Evolutionary conservation across 495 filamentous ascomycete genomes (phyloP).

Genomic region (Penicillium paradoxum): DNA sequence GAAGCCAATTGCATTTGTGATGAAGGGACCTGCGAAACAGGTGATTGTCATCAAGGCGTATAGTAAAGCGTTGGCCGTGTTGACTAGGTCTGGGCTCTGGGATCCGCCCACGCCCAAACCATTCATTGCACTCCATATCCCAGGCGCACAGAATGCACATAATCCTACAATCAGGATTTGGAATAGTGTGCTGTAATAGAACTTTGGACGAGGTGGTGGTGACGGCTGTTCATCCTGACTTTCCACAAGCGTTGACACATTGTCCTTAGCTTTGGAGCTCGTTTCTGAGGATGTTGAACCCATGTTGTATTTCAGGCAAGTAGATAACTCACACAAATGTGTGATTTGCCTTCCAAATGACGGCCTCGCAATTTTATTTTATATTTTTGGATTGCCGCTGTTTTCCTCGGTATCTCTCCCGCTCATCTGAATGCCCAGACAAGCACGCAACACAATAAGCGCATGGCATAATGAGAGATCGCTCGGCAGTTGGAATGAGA

Average conservation of each 20-base stretch:
- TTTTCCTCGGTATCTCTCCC: not conserved
- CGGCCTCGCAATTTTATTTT: not conserved
- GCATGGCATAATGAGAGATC: constrained; percentile 9
- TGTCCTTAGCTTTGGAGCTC: not conserved
- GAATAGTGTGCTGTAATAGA: constrained; percentile 46
- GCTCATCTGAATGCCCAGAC: constrained; percentile 1
- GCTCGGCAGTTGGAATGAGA: not conserved
- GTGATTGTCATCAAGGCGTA: constrained; percentile 28
- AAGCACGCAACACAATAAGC: constrained; percentile 8
- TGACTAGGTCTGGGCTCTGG: constrained; percentile 50
- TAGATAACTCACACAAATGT: not conserved
- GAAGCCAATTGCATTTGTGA: constrained; percentile 39
- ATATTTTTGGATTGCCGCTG: no score
- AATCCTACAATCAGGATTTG: constrained; percentile 50
- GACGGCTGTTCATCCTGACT: not conserved
- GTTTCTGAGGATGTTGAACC: not conserved
- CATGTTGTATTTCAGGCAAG: not conserved
- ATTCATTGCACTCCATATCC: constrained; percentile 56
- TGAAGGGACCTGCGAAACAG: constrained; percentile 16
- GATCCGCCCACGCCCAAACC: constrained; percentile 51
- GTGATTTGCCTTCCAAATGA: not conserved
- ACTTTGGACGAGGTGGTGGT: not conserved
- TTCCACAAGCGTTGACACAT: not conserved
- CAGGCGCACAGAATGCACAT: constrained; percentile 52
- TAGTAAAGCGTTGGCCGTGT: constrained; percentile 50